These are phyloP conservation scores for Epichloe coenophiala DNA, from an alignment of 2,329 filamentous ascomycete genomes.

Conservation along the genomic window DNA sequence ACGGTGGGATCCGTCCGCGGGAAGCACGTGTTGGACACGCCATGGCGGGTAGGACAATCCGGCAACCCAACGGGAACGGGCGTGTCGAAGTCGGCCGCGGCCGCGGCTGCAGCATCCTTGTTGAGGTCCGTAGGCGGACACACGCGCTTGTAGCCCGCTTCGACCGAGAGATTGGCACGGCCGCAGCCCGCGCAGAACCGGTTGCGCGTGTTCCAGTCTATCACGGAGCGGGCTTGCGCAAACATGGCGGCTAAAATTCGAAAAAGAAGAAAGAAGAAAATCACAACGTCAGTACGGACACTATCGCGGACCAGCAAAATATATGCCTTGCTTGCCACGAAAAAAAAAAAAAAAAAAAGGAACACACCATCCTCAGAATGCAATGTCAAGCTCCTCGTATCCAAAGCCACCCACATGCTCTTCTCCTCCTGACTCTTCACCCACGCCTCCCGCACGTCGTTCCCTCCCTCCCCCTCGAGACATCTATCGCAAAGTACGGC, in stretches of 20 bases:
- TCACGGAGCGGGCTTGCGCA: constrained; percentile 71
- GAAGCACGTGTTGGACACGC: constrained; percentile 82
- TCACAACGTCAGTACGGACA: no score
- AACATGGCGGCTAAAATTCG: constrained; percentile 64
- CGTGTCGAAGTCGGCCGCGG: constrained; percentile 9
- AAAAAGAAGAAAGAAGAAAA: no score
- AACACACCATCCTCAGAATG: constrained; percentile 45
- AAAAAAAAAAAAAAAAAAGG: neutral
- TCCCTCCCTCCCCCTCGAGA: constrained; percentile 56
- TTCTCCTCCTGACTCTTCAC: constrained; percentile 30
- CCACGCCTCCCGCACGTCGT: constrained; percentile 44
- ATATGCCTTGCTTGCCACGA: no score
- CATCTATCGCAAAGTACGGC: constrained; percentile 82
- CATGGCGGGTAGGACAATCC: constrained; percentile 68
- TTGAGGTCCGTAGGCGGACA: constrained; percentile 58
- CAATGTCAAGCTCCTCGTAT: constrained; percentile 49
- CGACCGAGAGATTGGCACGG: constrained; percentile 62
- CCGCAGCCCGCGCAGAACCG: constrained; percentile 88
- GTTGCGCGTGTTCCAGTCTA: constrained; percentile 92
- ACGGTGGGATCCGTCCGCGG: constrained; percentile 88
- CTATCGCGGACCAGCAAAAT: no score
- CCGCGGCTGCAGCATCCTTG: constrained; percentile 22
- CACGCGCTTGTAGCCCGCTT: constrained; percentile 67
- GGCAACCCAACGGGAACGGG: neutral
- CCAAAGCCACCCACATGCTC: constrained; percentile 53